Conservation (phyloP, 495 filamentous ascomycete genomes). For the Penicillium maclennaniae region DNA sequence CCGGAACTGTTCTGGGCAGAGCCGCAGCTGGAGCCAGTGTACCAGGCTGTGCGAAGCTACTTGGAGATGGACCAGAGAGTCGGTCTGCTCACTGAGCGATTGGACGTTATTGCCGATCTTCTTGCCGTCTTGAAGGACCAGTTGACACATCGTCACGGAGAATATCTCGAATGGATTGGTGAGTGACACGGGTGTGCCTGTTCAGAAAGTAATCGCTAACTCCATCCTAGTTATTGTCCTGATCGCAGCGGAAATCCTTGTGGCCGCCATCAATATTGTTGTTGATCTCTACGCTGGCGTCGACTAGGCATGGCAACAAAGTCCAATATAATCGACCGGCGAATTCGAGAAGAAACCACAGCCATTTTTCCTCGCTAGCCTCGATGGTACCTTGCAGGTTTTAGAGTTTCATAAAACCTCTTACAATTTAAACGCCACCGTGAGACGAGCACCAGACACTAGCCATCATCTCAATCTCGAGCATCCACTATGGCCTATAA, state of each 20-base stretch:
- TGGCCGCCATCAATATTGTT: slow-evolving; percentile 90
- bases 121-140: slow-evolving; percentile 94
- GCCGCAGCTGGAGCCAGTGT: slow-evolving; percentile 91
- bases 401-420: background rate
- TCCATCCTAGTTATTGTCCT: slow-evolving; percentile 73
- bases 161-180: slow-evolving; percentile 96
- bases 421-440: background rate
- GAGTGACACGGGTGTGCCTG: slow-evolving; percentile 22
- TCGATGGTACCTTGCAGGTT: background rate
- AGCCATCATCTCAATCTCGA: background rate
- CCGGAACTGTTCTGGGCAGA: slow-evolving; percentile 98
- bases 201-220: background rate
- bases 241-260: slow-evolving; percentile 93
- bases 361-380: background rate
- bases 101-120: slow-evolving; percentile 92
- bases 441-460: background rate
- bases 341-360: background rate
- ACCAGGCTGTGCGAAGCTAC: slow-evolving; percentile 90
- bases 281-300: slow-evolving; percentile 90
- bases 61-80: slow-evolving; percentile 97
- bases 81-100: slow-evolving; percentile 78
- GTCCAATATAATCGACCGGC: background rate
- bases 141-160: slow-evolving; percentile 90
- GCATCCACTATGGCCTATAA: background rate
- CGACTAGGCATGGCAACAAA: slow-evolving; percentile 43